phyloP scores from a whole-genome alignment of 164 flowering plant species.

The Euptelea pleiosperma region DNA sequence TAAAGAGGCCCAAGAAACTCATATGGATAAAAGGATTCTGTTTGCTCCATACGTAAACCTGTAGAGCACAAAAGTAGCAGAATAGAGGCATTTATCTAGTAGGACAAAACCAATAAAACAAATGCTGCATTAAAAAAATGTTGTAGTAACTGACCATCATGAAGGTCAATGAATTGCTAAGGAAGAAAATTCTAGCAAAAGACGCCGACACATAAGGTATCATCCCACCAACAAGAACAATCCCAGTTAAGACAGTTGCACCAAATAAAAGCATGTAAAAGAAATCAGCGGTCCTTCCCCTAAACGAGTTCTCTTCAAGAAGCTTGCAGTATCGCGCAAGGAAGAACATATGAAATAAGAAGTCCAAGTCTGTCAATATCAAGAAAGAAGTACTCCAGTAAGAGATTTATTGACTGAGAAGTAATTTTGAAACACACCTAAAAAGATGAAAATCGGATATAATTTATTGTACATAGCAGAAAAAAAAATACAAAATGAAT shows the following conservation, averaged over 20 bases:
- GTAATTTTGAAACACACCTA: not conserved
- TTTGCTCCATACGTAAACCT: conserved; percentile 99
- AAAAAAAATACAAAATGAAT: not conserved
- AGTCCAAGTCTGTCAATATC: conserved; percentile 79
- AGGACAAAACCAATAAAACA: not conserved
- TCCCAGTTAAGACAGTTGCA: conserved; percentile 86
- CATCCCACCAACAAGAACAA: conserved; percentile 92
- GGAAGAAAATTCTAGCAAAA: conserved; percentile 88
- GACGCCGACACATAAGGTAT: conserved; percentile 87
- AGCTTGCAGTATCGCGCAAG: conserved; percentile 99
- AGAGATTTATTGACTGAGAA: not conserved
- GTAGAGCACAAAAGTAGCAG: conserved; percentile 11
- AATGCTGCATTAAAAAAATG: not conserved
- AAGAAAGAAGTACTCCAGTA: conserved; percentile 14
- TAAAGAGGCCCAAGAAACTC: conserved; percentile 98
- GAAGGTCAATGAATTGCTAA: conserved; percentile 95
- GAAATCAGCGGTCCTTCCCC: conserved; percentile 98
- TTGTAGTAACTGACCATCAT: conserved; percentile 78
- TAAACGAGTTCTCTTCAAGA: conserved; percentile 97
- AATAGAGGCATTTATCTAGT: not conserved
- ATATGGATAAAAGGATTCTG: conserved; percentile 96
- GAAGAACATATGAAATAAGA: conserved; percentile 98
- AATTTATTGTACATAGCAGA: not conserved
- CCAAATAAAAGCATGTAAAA: conserved; percentile 99
- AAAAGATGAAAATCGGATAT: not conserved